Conservation (phyloP, 352 stramenopile species). For the Phytopythium cucurbitacearum region DNA sequence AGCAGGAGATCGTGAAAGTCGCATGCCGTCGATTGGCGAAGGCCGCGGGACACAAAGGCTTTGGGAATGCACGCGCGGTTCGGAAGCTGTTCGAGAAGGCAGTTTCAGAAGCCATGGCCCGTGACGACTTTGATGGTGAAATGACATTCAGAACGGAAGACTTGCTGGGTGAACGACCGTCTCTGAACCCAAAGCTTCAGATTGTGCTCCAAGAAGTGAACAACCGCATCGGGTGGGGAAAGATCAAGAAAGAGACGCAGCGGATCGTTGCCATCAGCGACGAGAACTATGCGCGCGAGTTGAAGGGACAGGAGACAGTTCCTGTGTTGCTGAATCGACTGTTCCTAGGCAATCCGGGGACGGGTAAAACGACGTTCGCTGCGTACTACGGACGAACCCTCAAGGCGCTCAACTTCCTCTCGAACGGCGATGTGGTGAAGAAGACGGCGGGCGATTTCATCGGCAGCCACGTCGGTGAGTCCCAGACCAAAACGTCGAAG, state of each 20-base stretch:
- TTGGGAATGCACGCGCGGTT: conserved; percentile 84
- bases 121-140: conserved; percentile 56
- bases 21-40: conserved; percentile 62
- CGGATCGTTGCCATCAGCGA: conserved; percentile 75
- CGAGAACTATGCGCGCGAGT: conserved; percentile 81
- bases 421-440: conserved; percentile 85
- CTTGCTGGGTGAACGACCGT: conserved; percentile 75
- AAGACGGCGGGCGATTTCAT: conserved; percentile 89
- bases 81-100: conserved; percentile 73
- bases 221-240: conserved; percentile 68
- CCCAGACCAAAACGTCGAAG: conserved; percentile 81
- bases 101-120: conserved; percentile 50
- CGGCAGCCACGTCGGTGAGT: conserved; percentile 76
- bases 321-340: conserved; percentile 78
- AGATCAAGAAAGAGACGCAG: conserved; percentile 73
- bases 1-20: conserved; percentile 47
- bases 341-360: conserved; percentile 91
- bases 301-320: conserved; percentile 58
- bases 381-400: conserved; percentile 84
- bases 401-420: conserved; percentile 87
- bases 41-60: conserved; percentile 67
- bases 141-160: conserved; percentile 59
- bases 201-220: conserved; percentile 52
- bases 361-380: conserved; percentile 91
- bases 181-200: conserved; percentile 67